A percentile compares a stretch with the other conserved stretches of the same genome.
Evolutionary conservation across 495 filamentous ascomycete genomes (phyloP).

Genomic region (Recurvomyces mirabilis): DNA sequence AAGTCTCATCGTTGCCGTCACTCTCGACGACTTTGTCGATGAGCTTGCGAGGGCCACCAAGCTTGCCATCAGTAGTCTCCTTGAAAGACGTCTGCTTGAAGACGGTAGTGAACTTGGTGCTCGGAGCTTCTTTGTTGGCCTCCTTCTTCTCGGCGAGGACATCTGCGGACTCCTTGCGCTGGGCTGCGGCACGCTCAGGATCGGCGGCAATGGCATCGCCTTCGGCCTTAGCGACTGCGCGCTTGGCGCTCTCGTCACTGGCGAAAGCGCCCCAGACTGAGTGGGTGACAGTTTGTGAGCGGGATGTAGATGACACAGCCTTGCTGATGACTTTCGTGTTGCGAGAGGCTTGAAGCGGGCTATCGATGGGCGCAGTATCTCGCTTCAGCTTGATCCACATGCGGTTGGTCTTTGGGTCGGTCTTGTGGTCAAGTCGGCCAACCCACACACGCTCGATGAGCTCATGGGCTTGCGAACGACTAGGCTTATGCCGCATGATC

Average conservation of each 20-base stretch:
- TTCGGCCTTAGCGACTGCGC: background rate
- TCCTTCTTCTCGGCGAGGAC: background rate
- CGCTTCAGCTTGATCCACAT: background rate
- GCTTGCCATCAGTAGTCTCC: slow-evolving; percentile 2
- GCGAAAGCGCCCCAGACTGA: too few species aligned
- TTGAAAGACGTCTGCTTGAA: background rate
- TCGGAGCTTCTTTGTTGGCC: background rate
- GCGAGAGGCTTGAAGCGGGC: too few species aligned
- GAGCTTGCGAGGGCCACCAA: background rate
- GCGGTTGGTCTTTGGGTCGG: background rate
- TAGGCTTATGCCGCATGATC: background rate
- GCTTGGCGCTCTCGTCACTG: too few species aligned
- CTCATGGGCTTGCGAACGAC: background rate
- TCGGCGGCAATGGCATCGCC: background rate
- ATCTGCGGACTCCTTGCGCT: too few species aligned
- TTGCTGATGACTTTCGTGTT: too few species aligned
- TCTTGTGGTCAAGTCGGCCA: background rate
- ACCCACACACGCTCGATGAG: background rate
- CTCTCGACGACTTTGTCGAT: background rate
- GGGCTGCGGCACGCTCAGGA: too few species aligned
- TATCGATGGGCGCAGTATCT: background rate
- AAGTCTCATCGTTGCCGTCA: background rate
- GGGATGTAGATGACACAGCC: too few species aligned
- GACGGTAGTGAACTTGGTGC: background rate
- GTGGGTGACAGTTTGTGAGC: too few species aligned